Percentiles rank a stretch among this genome's conserved stretches.
Evolutionary conservation across 139 green algal genomes (phyloP).

Genomic region (Chlorokybus atmophyticus): DNA sequence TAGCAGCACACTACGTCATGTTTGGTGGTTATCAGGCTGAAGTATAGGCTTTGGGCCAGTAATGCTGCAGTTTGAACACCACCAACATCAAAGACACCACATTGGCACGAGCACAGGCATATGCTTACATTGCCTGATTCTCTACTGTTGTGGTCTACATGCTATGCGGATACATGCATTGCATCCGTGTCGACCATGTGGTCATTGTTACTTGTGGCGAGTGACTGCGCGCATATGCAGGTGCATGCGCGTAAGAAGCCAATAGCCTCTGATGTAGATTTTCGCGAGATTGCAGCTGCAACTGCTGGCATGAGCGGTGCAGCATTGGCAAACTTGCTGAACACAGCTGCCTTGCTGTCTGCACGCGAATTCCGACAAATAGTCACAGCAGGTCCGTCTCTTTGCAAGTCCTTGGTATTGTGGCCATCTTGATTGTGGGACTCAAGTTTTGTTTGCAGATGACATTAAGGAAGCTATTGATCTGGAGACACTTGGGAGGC

Average conservation of each 20-base stretch:
- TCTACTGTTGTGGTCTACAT: not conserved
- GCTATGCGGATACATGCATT: not conserved
- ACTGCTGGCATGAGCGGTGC: slow-evolving; percentile 74
- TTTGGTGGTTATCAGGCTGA: too few relatives aligned
- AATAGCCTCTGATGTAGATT: slow-evolving; percentile 1
- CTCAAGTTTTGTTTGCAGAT: too few relatives aligned
- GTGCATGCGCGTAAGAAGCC: slow-evolving; percentile 12
- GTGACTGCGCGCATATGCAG: not conserved
- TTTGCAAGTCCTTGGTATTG: too few relatives aligned
- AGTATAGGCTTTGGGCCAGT: not conserved
- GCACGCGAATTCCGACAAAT: slow-evolving; percentile 49
- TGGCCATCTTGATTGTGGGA: too few relatives aligned
- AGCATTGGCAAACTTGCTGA: slow-evolving; percentile 90
- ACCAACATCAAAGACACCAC: too few relatives aligned
- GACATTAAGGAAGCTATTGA: slow-evolving; percentile 84
- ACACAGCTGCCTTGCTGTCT: slow-evolving; percentile 85
- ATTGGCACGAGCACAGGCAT: too few relatives aligned
- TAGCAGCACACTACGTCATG: too few relatives aligned
- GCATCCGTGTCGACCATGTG: not conserved
- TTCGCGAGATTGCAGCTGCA: slow-evolving; percentile 1
- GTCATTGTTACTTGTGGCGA: too few relatives aligned
- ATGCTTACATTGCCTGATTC: not conserved
- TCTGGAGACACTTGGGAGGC: slow-evolving; percentile 9
- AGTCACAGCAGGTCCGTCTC: too few relatives aligned
- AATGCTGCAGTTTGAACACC: too few relatives aligned